phyloP scores from a whole-genome alignment of 192 early-diverging fungal genomes.

The Entomortierella beljakovae region DNA sequence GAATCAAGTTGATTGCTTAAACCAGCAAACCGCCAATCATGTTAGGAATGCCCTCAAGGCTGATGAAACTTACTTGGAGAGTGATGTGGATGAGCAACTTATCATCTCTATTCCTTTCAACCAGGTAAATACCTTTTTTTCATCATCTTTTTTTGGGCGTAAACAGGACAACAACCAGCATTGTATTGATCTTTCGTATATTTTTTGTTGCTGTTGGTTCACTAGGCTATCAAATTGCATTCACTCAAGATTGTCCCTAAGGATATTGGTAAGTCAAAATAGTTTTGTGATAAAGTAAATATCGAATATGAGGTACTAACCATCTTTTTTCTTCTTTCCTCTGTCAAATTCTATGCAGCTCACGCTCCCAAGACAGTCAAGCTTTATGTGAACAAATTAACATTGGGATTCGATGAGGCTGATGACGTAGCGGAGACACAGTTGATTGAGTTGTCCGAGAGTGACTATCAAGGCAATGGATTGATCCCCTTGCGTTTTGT shows the following conservation, averaged over 20 bases:
- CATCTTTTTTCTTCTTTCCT: background rate
- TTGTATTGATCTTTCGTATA: background rate
- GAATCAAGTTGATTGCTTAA: slow-evolving; percentile 86
- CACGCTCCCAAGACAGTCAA: slow-evolving; percentile 90
- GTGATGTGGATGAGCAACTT: slow-evolving; percentile 96
- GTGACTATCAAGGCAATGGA: slow-evolving; percentile 74
- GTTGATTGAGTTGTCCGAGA: slow-evolving; percentile 74
- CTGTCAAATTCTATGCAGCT: slow-evolving; percentile 56
- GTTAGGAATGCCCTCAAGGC: slow-evolving; percentile 82
- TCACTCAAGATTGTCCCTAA: slow-evolving; percentile 70
- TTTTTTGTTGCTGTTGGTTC: background rate
- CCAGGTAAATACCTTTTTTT: slow-evolving; percentile 58
- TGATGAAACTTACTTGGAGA: slow-evolving; percentile 80
- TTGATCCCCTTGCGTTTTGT: slow-evolving; percentile 90
- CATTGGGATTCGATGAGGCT: slow-evolving; percentile 89
- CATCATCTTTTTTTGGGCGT: no score
- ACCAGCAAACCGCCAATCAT: slow-evolving; percentile 83
- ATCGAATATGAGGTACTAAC: background rate
- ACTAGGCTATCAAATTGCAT: slow-evolving; percentile 73
- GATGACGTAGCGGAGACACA: slow-evolving; percentile 84
- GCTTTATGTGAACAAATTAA: slow-evolving; percentile 85
- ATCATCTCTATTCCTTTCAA: slow-evolving; percentile 90
- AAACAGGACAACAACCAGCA: no score
- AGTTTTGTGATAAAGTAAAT: no score
- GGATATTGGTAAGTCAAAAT: slow-evolving; percentile 45